A percentile compares a stretch with the other conserved stretches of the same genome.
These are phyloP conservation scores for Cicer cuneatum DNA, from an alignment of 306 rosid species.

Conservation along the genomic window DNA sequence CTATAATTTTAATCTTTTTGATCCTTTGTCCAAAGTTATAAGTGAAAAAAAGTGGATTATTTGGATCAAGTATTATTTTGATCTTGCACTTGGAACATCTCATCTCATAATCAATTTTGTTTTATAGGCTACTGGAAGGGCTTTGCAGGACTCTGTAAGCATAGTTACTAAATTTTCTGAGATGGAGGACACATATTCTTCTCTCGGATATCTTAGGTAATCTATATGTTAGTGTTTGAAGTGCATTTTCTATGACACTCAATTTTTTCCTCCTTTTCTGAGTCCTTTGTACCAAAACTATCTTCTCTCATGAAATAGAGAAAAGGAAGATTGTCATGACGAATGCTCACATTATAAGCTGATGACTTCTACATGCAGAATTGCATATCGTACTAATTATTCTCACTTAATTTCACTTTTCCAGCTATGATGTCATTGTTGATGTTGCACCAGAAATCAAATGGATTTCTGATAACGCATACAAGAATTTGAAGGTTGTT, in stretches of 20 bases:
- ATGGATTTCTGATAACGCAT: conserved; percentile 81
- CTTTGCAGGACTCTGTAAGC: conserved; percentile 81
- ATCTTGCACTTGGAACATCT: conserved; percentile 14
- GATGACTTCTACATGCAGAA: conserved; percentile 20
- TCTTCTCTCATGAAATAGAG: conserved; percentile 28
- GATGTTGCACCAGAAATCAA: conserved; percentile 88
- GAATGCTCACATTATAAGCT: conserved; percentile 37
- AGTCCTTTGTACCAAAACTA: conserved; percentile 13
- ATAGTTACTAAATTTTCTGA: conserved; percentile 77
- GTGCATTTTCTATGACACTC: conserved; percentile 6
- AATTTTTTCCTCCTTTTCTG: conserved; percentile 11
- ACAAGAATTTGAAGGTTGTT: conserved; percentile 81
- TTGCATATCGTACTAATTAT: conserved; percentile 33
- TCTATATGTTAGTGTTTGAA: conserved; percentile 33
- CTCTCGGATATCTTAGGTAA: conserved; percentile 78
- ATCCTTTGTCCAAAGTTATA: not conserved
- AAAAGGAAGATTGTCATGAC: conserved; percentile 30
- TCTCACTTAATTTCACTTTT: conserved; percentile 47
- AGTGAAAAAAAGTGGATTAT: conserved; percentile 7
- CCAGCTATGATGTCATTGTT: conserved; percentile 83
- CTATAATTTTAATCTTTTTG: no score
- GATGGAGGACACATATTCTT: conserved; percentile 76
- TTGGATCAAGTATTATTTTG: conserved; percentile 15
- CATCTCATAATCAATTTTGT: conserved; percentile 27
- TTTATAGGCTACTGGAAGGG: conserved; percentile 73